Base-by-base conservation (phyloP, 768 basidiomycete species). In the Coprinopsis cinerea region DNA sequence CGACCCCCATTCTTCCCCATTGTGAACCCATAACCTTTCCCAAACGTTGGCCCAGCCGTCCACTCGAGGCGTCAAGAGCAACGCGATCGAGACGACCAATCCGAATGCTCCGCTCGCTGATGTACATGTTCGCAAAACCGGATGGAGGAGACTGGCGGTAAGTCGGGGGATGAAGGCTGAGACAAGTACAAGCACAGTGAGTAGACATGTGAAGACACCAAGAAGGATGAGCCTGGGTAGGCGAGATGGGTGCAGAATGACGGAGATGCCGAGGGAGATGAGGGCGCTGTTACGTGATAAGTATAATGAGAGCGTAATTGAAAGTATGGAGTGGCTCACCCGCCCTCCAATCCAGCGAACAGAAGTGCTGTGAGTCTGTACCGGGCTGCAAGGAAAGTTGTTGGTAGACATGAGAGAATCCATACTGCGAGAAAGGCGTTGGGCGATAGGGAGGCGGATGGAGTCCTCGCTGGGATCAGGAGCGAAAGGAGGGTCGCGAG, bases 371-470 rank as follows among this genome's bases (percentile, higher is more conserved):
- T 72, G 55, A 74, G 72, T 42, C 72, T 70, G 66, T 77, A 85
- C 32, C 83, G 69, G 11, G 77, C 82, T 6, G 73, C 72, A 3
- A 82, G 57, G n/a, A 75, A 51, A 0, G 75, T 72, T 26, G 75
- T 74, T 15, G 70, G 52, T n/a, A 75, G 53, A 18, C 70, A 72
- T 0, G 78, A 75, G 11, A 85, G 54, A 14, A 84, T 53, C 80
- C 81, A 85, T 18, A 82, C 69, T 10, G 79, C 74, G 11, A 83
- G 57, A 59, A 86, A 86, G 4, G 79, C 66, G 30, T 70, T 74
- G 4, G 73, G 47, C 2, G 73, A 69, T 15, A 82, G 65, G 1
- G 72, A 57, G 2, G 71, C 49, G 27, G 77, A 72, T 0, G 71
- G 53, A 1, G 79, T 73, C 28, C 71, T 68, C 28, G 72, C 72